Evolutionary conservation across 768 basidiomycete genomes (phyloP).

Genomic region (Mycena capillaripes): DNA sequence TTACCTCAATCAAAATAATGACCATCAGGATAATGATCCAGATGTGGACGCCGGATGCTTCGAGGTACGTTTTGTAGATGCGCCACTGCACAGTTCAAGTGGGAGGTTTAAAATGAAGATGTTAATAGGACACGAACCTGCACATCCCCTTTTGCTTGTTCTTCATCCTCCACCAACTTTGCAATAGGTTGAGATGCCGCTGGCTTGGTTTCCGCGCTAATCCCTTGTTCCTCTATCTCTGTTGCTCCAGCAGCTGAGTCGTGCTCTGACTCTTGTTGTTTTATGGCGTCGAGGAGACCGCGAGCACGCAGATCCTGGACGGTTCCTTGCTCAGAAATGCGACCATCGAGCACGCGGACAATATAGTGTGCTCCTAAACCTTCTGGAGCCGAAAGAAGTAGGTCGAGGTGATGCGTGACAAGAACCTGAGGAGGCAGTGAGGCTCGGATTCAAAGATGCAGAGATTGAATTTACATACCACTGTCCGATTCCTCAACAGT

Average conservation of each 20-base stretch:
- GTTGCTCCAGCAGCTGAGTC: constrained; percentile 51
- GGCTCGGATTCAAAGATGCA: neutral
- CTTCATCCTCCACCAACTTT: constrained; percentile 76
- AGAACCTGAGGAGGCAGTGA: constrained; percentile 44
- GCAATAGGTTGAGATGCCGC: constrained; percentile 59
- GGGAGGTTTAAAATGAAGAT: neutral
- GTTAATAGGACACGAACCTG: neutral
- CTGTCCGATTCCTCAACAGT: constrained; percentile 77
- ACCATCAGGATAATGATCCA: constrained; percentile 67
- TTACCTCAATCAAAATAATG: constrained; percentile 59
- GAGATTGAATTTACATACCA: constrained; percentile 48
- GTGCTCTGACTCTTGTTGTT: constrained; percentile 58
- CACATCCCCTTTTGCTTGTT: constrained; percentile 51
- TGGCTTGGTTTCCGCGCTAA: constrained; percentile 60
- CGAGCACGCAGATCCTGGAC: constrained; percentile 71
- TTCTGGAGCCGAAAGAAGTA: constrained; percentile 74
- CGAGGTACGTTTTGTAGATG: constrained; percentile 62
- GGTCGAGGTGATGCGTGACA: constrained; percentile 90
- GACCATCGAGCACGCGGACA: constrained; percentile 85
- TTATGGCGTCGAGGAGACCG: constrained; percentile 75
- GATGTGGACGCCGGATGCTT: constrained; percentile 82
- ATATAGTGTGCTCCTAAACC: constrained; percentile 66
- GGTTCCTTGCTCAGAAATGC: constrained; percentile 82
- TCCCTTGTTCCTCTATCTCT: neutral
- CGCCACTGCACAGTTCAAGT: neutral